Evolutionary conservation across 805 yeast genomes (phyloP).

Genomic region (Wickerhamomyces mucosus): DNA sequence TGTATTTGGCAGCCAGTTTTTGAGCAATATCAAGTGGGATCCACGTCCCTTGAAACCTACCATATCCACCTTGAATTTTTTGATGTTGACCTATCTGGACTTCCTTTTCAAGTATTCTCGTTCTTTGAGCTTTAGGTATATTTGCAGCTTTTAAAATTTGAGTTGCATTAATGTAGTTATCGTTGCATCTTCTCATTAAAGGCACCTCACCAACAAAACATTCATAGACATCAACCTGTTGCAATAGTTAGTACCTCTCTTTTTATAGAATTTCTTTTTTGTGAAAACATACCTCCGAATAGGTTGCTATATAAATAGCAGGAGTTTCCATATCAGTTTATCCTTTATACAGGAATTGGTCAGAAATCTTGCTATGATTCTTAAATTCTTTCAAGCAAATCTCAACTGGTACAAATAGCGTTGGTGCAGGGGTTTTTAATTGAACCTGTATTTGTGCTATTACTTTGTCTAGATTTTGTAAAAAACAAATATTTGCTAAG

Average conservation of each 20-base stretch:
- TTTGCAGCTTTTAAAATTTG: constrained; percentile 73
- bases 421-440: no score
- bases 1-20: constrained; percentile 42
- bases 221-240: constrained; percentile 21
- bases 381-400: no score
- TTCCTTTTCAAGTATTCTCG: constrained; percentile 66
- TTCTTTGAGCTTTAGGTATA: constrained; percentile 70
- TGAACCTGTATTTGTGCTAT: no score
- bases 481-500: no score
- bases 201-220: constrained; percentile 18
- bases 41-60: constrained; percentile 84
- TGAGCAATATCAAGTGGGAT: constrained; percentile 61
- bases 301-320: constrained; percentile 58
- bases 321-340: no score
- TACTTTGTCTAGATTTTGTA: no score
- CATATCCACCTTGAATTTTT: constrained; percentile 80
- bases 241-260: constrained; percentile 1
- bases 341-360: no score
- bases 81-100: constrained; percentile 61
- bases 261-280: neutral
- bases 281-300: constrained; percentile 44
- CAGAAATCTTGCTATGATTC: no score
- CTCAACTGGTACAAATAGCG: no score
- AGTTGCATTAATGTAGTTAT: constrained; percentile 90
- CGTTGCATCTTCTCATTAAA: constrained; percentile 79